Base-by-base conservation (phyloP, 176 grass and related monocot genomes). In the Canna indica region DNA sequence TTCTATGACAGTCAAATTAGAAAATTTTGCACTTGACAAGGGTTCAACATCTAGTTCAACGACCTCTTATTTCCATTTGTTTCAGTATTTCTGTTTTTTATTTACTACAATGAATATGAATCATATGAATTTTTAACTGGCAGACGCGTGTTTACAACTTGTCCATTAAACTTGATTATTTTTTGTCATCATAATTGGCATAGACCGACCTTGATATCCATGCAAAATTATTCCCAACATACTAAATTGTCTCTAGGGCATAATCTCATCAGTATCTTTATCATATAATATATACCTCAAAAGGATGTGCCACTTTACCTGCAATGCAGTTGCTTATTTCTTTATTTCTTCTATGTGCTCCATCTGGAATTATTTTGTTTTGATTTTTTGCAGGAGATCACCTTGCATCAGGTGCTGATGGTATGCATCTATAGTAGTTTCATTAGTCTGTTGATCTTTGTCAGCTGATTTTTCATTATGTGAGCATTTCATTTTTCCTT, bases 371-470 rank as follows among this genome's bases (percentile, higher is more conserved):
- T 1, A 36, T 34, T 20, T 47, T 35, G 47, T 11, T 14, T 72
- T 32, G 28, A 6, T 42, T 29, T 4, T 36, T 16, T 58, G 64
- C 84, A 99, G 94, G 94, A 7, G 89, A 88, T 68, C 75, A 78
- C 74, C 84, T 99, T 13, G 94, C 86, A 47, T 92, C 94, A 0
- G 89, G 89, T 64, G 86, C 89, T 38, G 94, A 99, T 41, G 94
- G 94, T 99, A 93, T 33, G 89, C 70, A 59, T 68, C 56, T 46
- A 50, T 30, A 22, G 33, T 53, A 47, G 47, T 69, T 66, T 29
- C 22, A 42, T 67, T 76, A 74, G 45, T 76, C 58, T 0, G 3
- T 34, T 18, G 27, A 59, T 9, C 47, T 47, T 33, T 62, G 17
- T 63, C 6, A 29, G 22, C 15, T 61, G 72, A 29, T 29, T 67